Percentiles rank a stretch among this genome's conserved stretches.
These are phyloP conservation scores for Rutstroemia sp. DNA, from an alignment of 2,329 filamentous ascomycete genomes.

Conservation along the genomic window DNA sequence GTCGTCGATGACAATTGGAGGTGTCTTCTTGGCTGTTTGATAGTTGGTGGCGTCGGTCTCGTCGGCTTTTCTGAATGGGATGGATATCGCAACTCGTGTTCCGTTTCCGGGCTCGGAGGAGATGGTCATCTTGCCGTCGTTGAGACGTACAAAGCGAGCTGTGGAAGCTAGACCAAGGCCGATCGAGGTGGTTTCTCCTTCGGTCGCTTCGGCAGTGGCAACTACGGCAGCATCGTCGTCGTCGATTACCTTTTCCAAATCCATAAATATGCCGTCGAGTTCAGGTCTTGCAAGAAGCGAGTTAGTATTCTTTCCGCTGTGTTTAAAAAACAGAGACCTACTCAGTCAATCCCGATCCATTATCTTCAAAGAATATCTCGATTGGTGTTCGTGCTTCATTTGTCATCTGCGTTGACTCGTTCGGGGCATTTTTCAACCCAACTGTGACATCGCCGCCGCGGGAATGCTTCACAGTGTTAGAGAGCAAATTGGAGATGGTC, in stretches of 20 bases:
- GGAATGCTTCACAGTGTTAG: slow-evolving; percentile 20
- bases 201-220: slow-evolving; percentile 5
- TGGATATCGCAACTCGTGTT: slow-evolving; percentile 19
- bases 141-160: slow-evolving; percentile 19
- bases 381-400: slow-evolving; percentile 12
- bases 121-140: slow-evolving; percentile 20
- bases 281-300: slow-evolving; percentile 32
- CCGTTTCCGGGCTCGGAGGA: slow-evolving; percentile 13
- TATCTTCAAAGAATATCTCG: slow-evolving; percentile 17
- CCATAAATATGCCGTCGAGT: slow-evolving; percentile 49
- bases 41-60: neutral
- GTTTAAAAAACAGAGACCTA: neutral
- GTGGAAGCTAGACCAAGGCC: slow-evolving; percentile 19
- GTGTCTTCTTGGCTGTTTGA: neutral
- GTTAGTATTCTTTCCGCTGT: neutral
- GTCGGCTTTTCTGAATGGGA: slow-evolving; percentile 18
- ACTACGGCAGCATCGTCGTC: slow-evolving; percentile 35
- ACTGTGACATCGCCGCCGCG: slow-evolving; percentile 11
- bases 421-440: slow-evolving; percentile 9
- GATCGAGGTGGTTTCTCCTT: slow-evolving; percentile 4
- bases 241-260: slow-evolving; percentile 50
- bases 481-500: slow-evolving; percentile 17
- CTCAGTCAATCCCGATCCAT: slow-evolving; percentile 18
- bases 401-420: slow-evolving; percentile 3
- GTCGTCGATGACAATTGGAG: no score